Percentiles rank a stretch among this genome's conserved stretches.
These are phyloP conservation scores for Skeletonema costatum DNA, from an alignment of 108 stramenopile species.

Conservation along the genomic window DNA sequence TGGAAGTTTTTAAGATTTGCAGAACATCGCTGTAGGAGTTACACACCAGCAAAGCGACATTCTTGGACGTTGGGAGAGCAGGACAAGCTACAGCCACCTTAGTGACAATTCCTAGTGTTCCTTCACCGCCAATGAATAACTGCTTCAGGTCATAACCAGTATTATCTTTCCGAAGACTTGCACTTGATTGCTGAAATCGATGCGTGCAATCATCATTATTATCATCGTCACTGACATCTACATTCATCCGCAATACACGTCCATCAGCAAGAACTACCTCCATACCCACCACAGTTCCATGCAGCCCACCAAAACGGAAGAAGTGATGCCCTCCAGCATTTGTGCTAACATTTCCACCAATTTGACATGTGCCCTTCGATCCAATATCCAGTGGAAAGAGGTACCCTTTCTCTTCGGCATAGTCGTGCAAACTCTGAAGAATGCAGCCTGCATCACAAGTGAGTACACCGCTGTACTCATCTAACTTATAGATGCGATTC, in stretches of 20 bases:
- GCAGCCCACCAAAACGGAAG: slow-evolving; percentile 73
- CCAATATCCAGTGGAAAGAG: slow-evolving; percentile 95
- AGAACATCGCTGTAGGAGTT: slow-evolving; percentile 63
- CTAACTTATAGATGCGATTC: slow-evolving; percentile 68
- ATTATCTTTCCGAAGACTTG: slow-evolving; percentile 88
- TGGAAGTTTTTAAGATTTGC: slow-evolving; percentile 61
- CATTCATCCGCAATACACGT: slow-evolving; percentile 68
- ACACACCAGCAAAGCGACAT: slow-evolving; percentile 86
- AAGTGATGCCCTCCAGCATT: slow-evolving; percentile 92
- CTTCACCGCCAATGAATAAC: slow-evolving; percentile 96
- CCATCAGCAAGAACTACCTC: slow-evolving; percentile 93
- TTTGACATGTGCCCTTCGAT: slow-evolving; percentile 94
- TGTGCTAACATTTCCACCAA: slow-evolving; percentile 96
- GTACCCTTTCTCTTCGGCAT: slow-evolving; percentile 53
- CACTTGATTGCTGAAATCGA: not conserved
- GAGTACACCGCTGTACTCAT: slow-evolving; percentile 75
- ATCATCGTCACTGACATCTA: slow-evolving; percentile 2
- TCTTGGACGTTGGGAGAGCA: slow-evolving; percentile 58
- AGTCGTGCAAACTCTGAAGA: slow-evolving; percentile 82
- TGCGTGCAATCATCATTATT: slow-evolving; percentile 27
- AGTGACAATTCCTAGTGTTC: slow-evolving; percentile 94
- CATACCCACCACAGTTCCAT: slow-evolving; percentile 91
- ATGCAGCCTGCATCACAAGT: slow-evolving; percentile 93
- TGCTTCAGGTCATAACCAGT: slow-evolving; percentile 95
- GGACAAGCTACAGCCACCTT: slow-evolving; percentile 66